Percentiles rank a stretch among this genome's conserved stretches.
Conservation (phyloP, 352 stramenopile species). For the Pythium utonaiense region DNA sequence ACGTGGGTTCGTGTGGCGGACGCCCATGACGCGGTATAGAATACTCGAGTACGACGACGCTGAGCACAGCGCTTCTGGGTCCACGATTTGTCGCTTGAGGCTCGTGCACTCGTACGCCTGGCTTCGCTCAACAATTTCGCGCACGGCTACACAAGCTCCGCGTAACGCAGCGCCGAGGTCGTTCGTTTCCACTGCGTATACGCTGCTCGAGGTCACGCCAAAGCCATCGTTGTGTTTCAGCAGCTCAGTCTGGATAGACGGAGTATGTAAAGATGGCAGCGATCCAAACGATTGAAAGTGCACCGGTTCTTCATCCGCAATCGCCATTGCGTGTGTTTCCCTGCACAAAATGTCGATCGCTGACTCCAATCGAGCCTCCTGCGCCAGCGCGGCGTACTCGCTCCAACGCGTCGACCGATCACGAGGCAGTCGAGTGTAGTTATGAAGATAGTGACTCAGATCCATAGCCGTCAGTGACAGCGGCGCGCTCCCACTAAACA, state of each 20-base stretch:
- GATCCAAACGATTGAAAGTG: neutral
- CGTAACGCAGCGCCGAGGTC: slow-evolving; percentile 18
- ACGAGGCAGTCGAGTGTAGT: slow-evolving; percentile 8
- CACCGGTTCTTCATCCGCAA: neutral
- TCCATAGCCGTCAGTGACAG: neutral
- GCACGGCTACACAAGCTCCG: slow-evolving; percentile 20
- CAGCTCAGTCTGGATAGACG: neutral
- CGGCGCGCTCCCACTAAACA: slow-evolving; percentile 7
- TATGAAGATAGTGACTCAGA: slow-evolving; percentile 3
- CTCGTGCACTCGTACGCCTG: slow-evolving; percentile 21
- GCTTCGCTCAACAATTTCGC: slow-evolving; percentile 22
- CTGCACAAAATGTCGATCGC: slow-evolving; percentile 14
- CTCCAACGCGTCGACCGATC: slow-evolving; percentile 2
- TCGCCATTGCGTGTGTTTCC: neutral
- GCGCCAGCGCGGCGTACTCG: slow-evolving; percentile 11
- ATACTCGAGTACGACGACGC: neutral
- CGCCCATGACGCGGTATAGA: slow-evolving; percentile 1
- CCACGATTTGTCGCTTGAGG: slow-evolving; percentile 11
- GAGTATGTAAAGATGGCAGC: neutral
- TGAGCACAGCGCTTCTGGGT: neutral
- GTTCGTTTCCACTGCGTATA: slow-evolving; percentile 31
- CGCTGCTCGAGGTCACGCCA: slow-evolving; percentile 26
- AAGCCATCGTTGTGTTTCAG: neutral
- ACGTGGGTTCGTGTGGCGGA: neutral
- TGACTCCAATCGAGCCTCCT: slow-evolving; percentile 6